phyloP scores from a whole-genome alignment of 2,329 filamentous ascomycete genomes.

The Verticillium tricorpus region DNA sequence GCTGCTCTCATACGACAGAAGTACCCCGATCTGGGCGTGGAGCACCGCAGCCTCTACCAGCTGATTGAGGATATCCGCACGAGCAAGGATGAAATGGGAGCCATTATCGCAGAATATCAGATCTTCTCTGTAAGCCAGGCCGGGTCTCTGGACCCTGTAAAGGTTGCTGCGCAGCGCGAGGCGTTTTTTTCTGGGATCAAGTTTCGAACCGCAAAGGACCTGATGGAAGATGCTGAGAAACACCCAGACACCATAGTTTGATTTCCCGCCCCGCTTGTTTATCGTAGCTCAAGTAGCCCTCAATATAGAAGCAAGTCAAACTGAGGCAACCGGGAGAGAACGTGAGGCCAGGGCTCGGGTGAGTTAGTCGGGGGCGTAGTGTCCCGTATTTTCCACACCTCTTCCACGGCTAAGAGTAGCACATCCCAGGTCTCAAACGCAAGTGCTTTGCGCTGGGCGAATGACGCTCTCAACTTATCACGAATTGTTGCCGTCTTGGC shows the following conservation, averaged over 20 bases:
- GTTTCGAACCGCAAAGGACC: not conserved
- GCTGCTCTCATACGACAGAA: not conserved
- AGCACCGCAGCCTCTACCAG: constrained; percentile 3
- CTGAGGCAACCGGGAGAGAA: not conserved
- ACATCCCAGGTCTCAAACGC: not conserved
- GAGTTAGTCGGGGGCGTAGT: not conserved
- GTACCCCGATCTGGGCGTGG: not conserved
- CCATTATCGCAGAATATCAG: constrained; percentile 7
- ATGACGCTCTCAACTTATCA: not conserved
- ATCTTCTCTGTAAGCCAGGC: constrained; percentile 8
- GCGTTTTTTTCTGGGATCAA: constrained; percentile 5
- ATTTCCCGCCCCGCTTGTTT: not conserved
- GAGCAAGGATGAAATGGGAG: not conserved
- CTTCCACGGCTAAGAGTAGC: not conserved
- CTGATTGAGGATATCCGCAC: constrained; percentile 1
- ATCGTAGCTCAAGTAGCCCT: not conserved
- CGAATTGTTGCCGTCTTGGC: not conserved
- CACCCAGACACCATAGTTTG: not conserved
- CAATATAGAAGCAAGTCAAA: not conserved
- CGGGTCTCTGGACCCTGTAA: constrained; percentile 2
- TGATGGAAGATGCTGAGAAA: constrained; percentile 1
- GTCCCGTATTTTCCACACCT: not conserved
- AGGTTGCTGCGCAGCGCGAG: constrained; percentile 9
- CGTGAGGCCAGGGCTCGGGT: not conserved
- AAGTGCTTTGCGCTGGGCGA: not conserved